Evolutionary conservation across 1,284 basidiomycete species (phyloP), one percentile per base, ranked within the genome.

Genomic region (Porodaedalea pini): DNA sequence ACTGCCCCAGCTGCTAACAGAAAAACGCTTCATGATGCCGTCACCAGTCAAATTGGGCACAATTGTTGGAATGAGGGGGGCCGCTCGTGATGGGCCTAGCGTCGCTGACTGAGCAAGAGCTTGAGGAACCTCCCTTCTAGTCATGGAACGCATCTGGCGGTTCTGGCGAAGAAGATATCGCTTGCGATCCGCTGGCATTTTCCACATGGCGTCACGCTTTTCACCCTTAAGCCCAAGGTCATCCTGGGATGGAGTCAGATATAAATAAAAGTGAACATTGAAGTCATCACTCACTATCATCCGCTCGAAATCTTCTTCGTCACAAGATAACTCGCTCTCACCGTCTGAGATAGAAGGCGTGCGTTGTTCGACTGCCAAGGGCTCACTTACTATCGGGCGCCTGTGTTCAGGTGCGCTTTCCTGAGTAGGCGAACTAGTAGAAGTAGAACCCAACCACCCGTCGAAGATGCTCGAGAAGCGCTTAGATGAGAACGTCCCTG

Each of bases 201-300:
- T 72, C 57, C 83, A 75, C 84, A 94, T 89, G 0, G 78, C 80
- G 4, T 74, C 74, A 44, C 89, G 80, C 63, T 82, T 82, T 0
- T 81, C 77, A 13, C 83, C 87, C 67, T 89, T 91, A 58, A 94
- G 69, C 10, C 83, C 90, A 21, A 92, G 67, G n/a, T 85, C 80
- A 61, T 88, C 81, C 89, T 86, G 54, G 3, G 29, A 41, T 69
- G 52, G 50, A n/a, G 34, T 56, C 4, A 43, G 50, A 36, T 57
- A 29, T 48, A 27, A 32, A 19, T 47, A 32, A 19, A 31, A 23
- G 54, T 36, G 27, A 15, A 39, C 32, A 45, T 45, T 41, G 25
- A 43, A 27, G n/a, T n/a, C n/a, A n/a, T 37, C 40, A 45, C 82
- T 52, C 66, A 90, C 88, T 68, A 92, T 78, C 74, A 90, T 82